Conservation (phyloP, 495 filamentous ascomycete species). For the Chlorociboria aeruginascens region DNA sequence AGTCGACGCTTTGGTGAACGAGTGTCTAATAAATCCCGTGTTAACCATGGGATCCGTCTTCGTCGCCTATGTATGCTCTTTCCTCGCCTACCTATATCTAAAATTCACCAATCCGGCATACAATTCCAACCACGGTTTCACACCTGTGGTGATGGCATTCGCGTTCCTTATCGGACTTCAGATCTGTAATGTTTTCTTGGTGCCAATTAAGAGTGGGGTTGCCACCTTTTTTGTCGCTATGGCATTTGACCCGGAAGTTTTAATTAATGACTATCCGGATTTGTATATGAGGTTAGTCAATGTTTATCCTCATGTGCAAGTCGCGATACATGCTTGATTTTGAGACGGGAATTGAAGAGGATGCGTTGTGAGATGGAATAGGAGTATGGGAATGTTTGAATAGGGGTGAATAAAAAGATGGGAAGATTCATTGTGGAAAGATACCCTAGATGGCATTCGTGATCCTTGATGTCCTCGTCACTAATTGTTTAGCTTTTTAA, state of each 20-base stretch:
- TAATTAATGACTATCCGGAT: slow-evolving; percentile 72
- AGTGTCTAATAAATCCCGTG: slow-evolving; percentile 83
- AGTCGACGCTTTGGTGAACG: slow-evolving; percentile 79
- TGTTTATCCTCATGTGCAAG: slow-evolving; percentile 75
- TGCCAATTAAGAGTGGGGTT: slow-evolving; percentile 59
- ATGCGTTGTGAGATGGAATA: background rate
- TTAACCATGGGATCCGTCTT: slow-evolving; percentile 80
- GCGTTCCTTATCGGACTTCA: slow-evolving; percentile 77
- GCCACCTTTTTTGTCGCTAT: slow-evolving; percentile 80
- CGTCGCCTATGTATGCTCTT: slow-evolving; percentile 67
- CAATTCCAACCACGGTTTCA: slow-evolving; percentile 50
- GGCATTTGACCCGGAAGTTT: slow-evolving; percentile 79
- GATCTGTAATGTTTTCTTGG: slow-evolving; percentile 79
- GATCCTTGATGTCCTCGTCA: too few relatives aligned
- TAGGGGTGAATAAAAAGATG: too few relatives aligned
- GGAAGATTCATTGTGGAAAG: too few relatives aligned
- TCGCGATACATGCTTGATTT: slow-evolving; percentile 14
- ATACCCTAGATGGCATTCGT: too few relatives aligned
- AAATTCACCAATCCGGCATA: slow-evolving; percentile 66
- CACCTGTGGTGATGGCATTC: slow-evolving; percentile 65
- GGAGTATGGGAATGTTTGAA: background rate
- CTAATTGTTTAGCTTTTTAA: too few relatives aligned
- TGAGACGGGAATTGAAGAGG: background rate
- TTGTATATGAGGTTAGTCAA: slow-evolving; percentile 62
- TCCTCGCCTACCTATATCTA: slow-evolving; percentile 77